phyloP scores from a whole-genome alignment of 257 asterid species.

The Capsicum rhomboideum region DNA sequence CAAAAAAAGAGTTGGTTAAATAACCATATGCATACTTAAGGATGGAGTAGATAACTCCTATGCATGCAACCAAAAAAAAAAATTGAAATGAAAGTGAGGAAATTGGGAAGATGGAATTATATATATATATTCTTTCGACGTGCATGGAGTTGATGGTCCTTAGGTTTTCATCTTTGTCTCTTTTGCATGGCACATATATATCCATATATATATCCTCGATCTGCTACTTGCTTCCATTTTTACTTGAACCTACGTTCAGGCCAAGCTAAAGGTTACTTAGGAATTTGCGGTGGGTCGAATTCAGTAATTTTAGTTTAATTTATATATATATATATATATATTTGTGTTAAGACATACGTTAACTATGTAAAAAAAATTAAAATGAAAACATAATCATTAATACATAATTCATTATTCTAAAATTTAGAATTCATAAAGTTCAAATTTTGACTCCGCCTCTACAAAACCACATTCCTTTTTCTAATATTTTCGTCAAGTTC shows the following conservation, averaged over 20 bases:
- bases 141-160: constrained; percentile 10
- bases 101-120: neutral
- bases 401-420: neutral
- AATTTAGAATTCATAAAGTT: neutral
- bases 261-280: too few relatives aligned
- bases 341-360: too few relatives aligned
- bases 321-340: too few relatives aligned
- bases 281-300: too few relatives aligned
- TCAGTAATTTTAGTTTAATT: too few relatives aligned
- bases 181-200: neutral
- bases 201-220: neutral
- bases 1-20: neutral
- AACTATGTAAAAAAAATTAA: too few relatives aligned
- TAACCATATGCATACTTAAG: neutral
- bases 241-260: neutral
- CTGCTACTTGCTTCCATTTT: neutral
- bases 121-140: neutral
- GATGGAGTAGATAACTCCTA: neutral
- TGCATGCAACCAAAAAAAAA: neutral
- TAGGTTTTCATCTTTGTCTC: constrained; percentile 4
- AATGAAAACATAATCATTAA: neutral
- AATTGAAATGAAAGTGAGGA: neutral
- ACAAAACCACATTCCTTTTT: neutral
- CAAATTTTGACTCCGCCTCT: neutral
- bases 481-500: neutral